These are phyloP conservation scores for Trichoderma brevicompactum DNA, from an alignment of 2,329 filamentous ascomycete genomes.

Conservation along the genomic window DNA sequence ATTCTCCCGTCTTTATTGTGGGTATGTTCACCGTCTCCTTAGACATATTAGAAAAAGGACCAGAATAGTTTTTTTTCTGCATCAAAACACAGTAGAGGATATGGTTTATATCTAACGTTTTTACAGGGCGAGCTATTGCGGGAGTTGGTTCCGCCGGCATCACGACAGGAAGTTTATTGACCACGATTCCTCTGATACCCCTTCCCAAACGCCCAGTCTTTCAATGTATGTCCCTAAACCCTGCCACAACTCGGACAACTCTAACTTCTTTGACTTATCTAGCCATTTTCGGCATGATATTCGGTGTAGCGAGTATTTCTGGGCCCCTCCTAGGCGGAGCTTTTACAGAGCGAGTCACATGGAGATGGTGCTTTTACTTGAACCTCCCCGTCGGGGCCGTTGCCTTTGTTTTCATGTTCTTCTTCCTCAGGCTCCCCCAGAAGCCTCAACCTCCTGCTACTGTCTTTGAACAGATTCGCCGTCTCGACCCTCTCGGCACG, in stretches of 20 bases:
- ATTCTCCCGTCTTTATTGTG: constrained; percentile 57
- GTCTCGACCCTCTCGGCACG: constrained; percentile 63
- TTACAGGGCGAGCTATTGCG: constrained; percentile 53
- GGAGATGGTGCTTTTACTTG: constrained; percentile 64
- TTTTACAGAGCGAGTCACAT: constrained; percentile 53
- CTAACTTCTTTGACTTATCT: constrained; percentile 28
- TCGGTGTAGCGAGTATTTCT: constrained; percentile 58
- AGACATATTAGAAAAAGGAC: too few relatives aligned
- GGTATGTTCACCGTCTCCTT: constrained; percentile 39
- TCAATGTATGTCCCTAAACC: constrained; percentile 43
- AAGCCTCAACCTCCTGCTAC: constrained; percentile 39
- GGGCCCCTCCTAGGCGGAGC: constrained; percentile 60
- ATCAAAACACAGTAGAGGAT: neutral
- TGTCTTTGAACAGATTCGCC: constrained; percentile 50
- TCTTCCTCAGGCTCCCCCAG: constrained; percentile 53
- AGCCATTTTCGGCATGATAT: constrained; percentile 58
- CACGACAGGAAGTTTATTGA: constrained; percentile 60
- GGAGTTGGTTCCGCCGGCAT: constrained; percentile 62
- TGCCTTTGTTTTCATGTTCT: constrained; percentile 53
- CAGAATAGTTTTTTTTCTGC: too few relatives aligned
- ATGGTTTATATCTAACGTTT: neutral
- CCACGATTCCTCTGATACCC: constrained; percentile 62
- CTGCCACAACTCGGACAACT: neutral
- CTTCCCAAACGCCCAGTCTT: constrained; percentile 64
- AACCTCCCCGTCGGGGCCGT: constrained; percentile 60